Conservation (phyloP, 164 flowering plant species). For the Dillenia turbinata region DNA sequence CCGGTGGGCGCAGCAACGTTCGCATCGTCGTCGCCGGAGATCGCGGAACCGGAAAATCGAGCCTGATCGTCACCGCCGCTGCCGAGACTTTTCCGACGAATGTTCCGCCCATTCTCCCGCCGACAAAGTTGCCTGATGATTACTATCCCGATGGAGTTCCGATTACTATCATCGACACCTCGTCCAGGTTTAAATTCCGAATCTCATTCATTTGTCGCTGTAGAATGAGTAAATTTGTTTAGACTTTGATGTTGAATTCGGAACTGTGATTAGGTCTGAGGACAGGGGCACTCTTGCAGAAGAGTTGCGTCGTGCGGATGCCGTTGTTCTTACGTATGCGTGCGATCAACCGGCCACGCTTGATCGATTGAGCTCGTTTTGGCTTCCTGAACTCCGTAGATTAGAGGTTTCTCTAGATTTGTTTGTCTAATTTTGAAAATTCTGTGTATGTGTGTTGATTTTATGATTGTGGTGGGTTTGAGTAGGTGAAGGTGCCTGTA, state of each 20-base stretch:
- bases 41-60: conserved; percentile 66
- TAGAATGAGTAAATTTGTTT: too few relatives aligned
- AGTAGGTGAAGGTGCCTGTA: conserved; percentile 56
- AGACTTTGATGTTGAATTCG: too few relatives aligned
- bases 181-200: conserved; percentile 37
- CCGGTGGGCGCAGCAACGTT: conserved; percentile 24
- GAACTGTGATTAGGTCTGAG: conserved; percentile 40
- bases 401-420: conserved; percentile 50
- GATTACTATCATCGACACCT: conserved; percentile 53
- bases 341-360: conserved; percentile 80
- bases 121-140: conserved; percentile 55
- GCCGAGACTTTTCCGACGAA: conserved; percentile 39
- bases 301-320: conserved; percentile 83
- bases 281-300: conserved; percentile 55
- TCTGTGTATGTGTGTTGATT: not conserved
- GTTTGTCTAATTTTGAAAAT: too few relatives aligned
- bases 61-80: conserved; percentile 58
- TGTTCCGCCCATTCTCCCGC: conserved; percentile 58
- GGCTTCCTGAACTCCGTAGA: conserved; percentile 92
- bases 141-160: conserved; percentile 60
- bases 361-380: conserved; percentile 66
- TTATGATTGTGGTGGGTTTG: not conserved
- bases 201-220: too few relatives aligned
- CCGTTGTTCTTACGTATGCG: conserved; percentile 87
- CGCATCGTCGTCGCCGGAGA: conserved; percentile 65